These are phyloP conservation scores for Trichosporon sp. DNA, from an alignment of 1,284 basidiomycete species.

Conservation along the genomic window DNA sequence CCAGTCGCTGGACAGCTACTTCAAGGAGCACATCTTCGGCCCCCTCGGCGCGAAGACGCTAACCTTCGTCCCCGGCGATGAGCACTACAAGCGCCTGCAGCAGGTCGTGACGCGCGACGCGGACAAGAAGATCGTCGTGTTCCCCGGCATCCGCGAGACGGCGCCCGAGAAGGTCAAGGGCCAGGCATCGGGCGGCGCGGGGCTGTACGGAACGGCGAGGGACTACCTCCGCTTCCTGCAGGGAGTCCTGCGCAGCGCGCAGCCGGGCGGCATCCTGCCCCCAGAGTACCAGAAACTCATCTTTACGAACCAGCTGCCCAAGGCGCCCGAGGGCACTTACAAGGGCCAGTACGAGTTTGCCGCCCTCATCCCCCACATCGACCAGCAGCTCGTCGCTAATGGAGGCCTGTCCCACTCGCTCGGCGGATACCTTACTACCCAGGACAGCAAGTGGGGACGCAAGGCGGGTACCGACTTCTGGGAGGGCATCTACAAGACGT, in stretches of 20 bases:
- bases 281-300: constrained; percentile 23
- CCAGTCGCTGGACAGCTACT: constrained; percentile 32
- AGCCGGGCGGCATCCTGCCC: constrained; percentile 18
- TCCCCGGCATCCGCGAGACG: constrained; percentile 14
- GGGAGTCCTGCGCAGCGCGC: constrained; percentile 17
- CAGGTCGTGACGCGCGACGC: constrained; percentile 2
- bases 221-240: constrained; percentile 37
- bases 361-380: constrained; percentile 9
- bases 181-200: constrained; percentile 34
- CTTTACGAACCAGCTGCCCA: constrained; percentile 21
- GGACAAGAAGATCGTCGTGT: constrained; percentile 2
- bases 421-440: constrained; percentile 15
- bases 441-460: constrained; percentile 20
- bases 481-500: constrained; percentile 30
- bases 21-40: constrained; percentile 36
- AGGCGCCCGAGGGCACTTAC: constrained; percentile 12
- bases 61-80: constrained; percentile 27
- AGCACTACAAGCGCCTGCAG: constrained; percentile 11
- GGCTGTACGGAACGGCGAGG: constrained; percentile 32
- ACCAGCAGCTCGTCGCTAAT: background rate
- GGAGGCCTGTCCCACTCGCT: constrained; percentile 18
- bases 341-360: constrained; percentile 14
- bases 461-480: constrained; percentile 25
- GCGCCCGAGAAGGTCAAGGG: constrained; percentile 65
- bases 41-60: constrained; percentile 28